Percentiles rank a stretch among this genome's conserved stretches.
Conservation (phyloP, 2,329 filamentous ascomycete genomes). For the Dactylella cylindrospora region DNA sequence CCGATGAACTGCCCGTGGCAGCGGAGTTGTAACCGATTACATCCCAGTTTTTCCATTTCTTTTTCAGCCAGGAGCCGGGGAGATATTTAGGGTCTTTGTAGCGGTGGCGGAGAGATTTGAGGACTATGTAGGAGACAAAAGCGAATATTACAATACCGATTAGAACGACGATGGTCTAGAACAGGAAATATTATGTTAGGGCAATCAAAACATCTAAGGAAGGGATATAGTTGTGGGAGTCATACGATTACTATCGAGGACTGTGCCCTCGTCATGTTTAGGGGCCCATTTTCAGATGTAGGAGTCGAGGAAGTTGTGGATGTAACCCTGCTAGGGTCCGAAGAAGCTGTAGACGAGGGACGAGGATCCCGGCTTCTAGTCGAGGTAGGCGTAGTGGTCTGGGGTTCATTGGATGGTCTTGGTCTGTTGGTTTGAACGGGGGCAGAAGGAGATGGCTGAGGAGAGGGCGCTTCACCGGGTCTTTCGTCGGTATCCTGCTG, state of each 20-base stretch:
- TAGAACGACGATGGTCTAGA: conserved; percentile 27
- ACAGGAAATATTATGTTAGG: neutral
- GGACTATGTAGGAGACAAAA: conserved; percentile 29
- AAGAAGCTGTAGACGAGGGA: too few relatives aligned
- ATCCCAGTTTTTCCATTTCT: conserved; percentile 44
- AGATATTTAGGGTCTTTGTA: conserved; percentile 44
- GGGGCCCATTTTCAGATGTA: too few relatives aligned
- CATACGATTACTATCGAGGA: neutral
- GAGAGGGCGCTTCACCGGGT: neutral
- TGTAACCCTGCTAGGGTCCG: too few relatives aligned
- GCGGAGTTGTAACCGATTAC: conserved; percentile 31
- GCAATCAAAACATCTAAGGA: neutral
- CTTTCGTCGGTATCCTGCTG: too few relatives aligned
- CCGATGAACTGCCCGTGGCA: conserved; percentile 9
- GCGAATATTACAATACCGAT: conserved; percentile 32
- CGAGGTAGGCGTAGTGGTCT: too few relatives aligned
- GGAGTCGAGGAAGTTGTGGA: neutral
- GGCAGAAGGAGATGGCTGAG: too few relatives aligned
- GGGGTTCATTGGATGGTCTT: too few relatives aligned
- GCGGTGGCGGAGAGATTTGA: conserved; percentile 38
- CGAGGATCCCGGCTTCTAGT: too few relatives aligned
- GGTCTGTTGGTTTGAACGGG: too few relatives aligned
- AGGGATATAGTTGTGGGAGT: neutral
- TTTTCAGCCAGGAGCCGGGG: conserved; percentile 38
- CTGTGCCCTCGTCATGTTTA: too few relatives aligned